These are phyloP conservation scores for Cladobotryum mycophilum DNA, from an alignment of 2,329 filamentous ascomycete genomes.

Conservation along the genomic window DNA sequence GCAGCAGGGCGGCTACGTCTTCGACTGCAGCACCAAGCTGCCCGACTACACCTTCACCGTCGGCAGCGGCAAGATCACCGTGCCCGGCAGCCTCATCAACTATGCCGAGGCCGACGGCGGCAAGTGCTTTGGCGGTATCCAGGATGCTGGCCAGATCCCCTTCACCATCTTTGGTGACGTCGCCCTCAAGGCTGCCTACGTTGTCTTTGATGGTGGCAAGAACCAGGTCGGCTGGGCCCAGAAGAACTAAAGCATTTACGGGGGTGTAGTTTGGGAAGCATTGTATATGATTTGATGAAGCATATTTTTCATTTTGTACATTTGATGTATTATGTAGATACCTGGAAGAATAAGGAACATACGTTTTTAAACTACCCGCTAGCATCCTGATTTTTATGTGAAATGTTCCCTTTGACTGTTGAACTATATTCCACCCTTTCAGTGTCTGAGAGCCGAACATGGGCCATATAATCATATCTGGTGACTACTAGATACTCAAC, in stretches of 20 bases:
- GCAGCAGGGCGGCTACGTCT: slow-evolving; percentile 36
- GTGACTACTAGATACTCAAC: too few relatives aligned
- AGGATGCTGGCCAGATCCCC: slow-evolving; percentile 40
- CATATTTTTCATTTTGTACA: too few relatives aligned
- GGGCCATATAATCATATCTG: too few relatives aligned
- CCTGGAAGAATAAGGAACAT: too few relatives aligned
- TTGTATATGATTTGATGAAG: too few relatives aligned
- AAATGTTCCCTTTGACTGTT: too few relatives aligned
- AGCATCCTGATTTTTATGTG: too few relatives aligned
- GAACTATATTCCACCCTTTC: too few relatives aligned
- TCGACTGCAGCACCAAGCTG: slow-evolving; percentile 38
- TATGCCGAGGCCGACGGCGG: slow-evolving; percentile 39
- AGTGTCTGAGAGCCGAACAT: too few relatives aligned
- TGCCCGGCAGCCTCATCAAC: slow-evolving; percentile 46
- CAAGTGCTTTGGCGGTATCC: slow-evolving; percentile 62
- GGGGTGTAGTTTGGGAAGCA: too few relatives aligned
- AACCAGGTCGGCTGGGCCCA: slow-evolving; percentile 37
- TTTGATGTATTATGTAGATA: too few relatives aligned
- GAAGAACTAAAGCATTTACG: slow-evolving; percentile 5
- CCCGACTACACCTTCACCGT: slow-evolving; percentile 50
- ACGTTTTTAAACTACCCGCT: too few relatives aligned
- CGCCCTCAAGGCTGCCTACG: slow-evolving; percentile 53
- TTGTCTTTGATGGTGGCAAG: slow-evolving; percentile 51
- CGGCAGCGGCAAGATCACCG: slow-evolving; percentile 48
- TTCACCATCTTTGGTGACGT: slow-evolving; percentile 56